phyloP scores from a whole-genome alignment of 2,329 filamentous ascomycete species.

The Fusarium temperatum region DNA sequence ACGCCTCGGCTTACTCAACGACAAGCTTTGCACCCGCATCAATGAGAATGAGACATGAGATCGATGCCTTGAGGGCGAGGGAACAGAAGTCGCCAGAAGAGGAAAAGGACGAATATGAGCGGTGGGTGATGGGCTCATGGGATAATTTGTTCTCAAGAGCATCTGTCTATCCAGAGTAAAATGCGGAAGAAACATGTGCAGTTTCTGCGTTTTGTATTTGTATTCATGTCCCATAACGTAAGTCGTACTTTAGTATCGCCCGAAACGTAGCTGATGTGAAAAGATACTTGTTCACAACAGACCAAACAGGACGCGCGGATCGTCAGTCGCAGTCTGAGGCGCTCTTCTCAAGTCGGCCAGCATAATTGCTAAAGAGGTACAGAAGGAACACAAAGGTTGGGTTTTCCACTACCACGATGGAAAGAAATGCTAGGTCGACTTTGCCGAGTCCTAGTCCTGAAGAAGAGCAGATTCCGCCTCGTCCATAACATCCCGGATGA shows the following conservation, averaged over 20 bases:
- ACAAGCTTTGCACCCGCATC: too few species aligned
- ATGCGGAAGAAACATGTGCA: rapidly evolving
- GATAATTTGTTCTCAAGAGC: background rate
- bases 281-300: rapidly evolving
- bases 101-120: background rate
- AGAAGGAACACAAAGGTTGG: rapidly evolving
- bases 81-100: background rate
- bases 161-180: background rate
- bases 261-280: rapidly evolving
- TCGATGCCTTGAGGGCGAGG: rapidly evolving
- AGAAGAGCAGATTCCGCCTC: rapidly evolving
- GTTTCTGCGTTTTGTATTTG: rapidly evolving
- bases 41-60: background rate
- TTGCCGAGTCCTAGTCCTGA: rapidly evolving
- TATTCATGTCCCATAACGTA: rapidly evolving
- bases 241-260: rapidly evolving
- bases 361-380: rapidly evolving
- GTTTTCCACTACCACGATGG: rapidly evolving
- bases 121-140: background rate
- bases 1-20: background rate
- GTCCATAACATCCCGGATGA: background rate
- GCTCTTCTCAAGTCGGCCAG: rapidly evolving
- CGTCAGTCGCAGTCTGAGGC: rapidly evolving
- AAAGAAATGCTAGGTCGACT: background rate
- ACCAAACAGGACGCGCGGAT: too few species aligned